Conservation (phyloP, 2,329 filamentous ascomycete genomes). For the Westerdykella aurantiaca region DNA sequence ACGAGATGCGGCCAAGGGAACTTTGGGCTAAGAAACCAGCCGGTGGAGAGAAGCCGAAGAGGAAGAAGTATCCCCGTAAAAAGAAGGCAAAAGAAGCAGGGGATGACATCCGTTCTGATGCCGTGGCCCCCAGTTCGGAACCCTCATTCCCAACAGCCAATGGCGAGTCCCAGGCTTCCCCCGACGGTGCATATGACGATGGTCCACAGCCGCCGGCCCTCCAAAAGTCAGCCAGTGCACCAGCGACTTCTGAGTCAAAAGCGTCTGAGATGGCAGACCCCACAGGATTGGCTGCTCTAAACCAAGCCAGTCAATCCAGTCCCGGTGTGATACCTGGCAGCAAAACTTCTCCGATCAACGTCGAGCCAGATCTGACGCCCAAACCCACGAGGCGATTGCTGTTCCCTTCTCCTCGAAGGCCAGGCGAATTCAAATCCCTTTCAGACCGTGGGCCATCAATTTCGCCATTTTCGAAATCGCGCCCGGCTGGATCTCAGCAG, state of each 20-base stretch:
- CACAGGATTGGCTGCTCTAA: constrained; percentile 37
- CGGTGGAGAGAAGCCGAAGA: constrained; percentile 39
- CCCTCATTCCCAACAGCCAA: constrained; percentile 8
- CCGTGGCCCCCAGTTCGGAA: constrained; percentile 27
- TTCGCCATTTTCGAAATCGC: constrained; percentile 2
- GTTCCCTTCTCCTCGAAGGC: constrained; percentile 70
- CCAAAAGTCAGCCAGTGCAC: neutral
- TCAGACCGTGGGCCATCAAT: constrained; percentile 41
- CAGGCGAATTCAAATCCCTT: constrained; percentile 56
- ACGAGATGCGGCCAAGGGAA: constrained; percentile 72
- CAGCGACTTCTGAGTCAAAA: neutral
- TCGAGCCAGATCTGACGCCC: constrained; percentile 49
- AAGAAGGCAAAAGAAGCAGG: constrained; percentile 45
- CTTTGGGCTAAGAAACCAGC: constrained; percentile 59
- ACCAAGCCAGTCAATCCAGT: constrained; percentile 56
- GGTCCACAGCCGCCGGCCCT: neutral
- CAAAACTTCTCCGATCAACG: constrained; percentile 45
- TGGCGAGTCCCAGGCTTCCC: neutral
- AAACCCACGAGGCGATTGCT: constrained; percentile 64
- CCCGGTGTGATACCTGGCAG: constrained; percentile 49
- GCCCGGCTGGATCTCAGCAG: neutral
- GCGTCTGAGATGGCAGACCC: constrained; percentile 3
- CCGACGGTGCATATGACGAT: neutral
- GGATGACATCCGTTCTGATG: constrained; percentile 39
- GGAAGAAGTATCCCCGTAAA: constrained; percentile 20